Evolutionary conservation across 768 basidiomycete genomes (phyloP).

Genomic region (Galerina marginata): DNA sequence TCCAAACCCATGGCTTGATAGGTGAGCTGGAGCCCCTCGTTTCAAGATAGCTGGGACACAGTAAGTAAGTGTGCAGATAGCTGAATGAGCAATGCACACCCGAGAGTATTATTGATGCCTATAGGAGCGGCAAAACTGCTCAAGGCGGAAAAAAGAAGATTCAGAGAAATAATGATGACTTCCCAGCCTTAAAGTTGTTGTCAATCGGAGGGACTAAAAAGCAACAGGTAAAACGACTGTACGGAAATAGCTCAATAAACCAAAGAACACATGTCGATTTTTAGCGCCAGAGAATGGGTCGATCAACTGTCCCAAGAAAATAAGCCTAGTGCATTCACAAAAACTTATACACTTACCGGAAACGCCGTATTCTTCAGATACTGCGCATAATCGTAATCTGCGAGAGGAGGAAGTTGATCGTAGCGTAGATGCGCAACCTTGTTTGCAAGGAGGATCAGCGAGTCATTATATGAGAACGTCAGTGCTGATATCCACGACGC

Average conservation of each 20-base stretch:
- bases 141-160: conserved; percentile 31
- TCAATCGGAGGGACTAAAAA: not conserved
- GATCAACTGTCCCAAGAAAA: conserved; percentile 16
- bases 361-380: conserved; percentile 25
- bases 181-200: conserved; percentile 24
- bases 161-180: conserved; percentile 33
- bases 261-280: conserved; percentile 49
- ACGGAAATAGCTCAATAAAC: conserved; percentile 46
- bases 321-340: conserved; percentile 17
- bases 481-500: conserved; percentile 49
- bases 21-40: conserved; percentile 49
- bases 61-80: not conserved
- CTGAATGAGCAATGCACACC: conserved; percentile 28
- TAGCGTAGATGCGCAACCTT: conserved; percentile 48
- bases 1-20: conserved; percentile 72
- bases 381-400: conserved; percentile 55
- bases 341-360: not conserved
- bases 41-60: conserved; percentile 56
- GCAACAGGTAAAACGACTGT: not conserved
- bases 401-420: conserved; percentile 64
- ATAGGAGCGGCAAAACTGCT: conserved; percentile 42
- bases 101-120: conserved; percentile 45
- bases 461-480: conserved; percentile 61
- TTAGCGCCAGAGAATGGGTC: conserved; percentile 47
- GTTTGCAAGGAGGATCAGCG: conserved; percentile 49